phyloP scores from a whole-genome alignment of 768 basidiomycete species.

The Tremella fuciformis region DNA sequence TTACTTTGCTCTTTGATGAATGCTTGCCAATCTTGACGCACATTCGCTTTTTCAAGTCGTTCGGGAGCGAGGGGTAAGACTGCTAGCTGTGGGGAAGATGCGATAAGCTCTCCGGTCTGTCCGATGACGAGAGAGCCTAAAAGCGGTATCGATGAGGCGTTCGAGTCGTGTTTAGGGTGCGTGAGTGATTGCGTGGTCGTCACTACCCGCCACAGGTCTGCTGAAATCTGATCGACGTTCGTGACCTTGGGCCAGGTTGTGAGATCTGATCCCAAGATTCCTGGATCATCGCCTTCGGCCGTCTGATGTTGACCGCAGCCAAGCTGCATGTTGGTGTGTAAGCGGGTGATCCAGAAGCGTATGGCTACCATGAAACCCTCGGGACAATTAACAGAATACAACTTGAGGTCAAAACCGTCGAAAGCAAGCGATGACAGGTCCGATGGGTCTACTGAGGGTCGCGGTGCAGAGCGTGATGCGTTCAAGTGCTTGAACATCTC shows the following conservation, averaged over 20 bases:
- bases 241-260: constrained; percentile 25
- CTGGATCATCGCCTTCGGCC: constrained; percentile 11
- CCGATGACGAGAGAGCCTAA: constrained; percentile 10
- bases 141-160: too few species aligned
- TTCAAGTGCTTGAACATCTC: constrained; percentile 11
- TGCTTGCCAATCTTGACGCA: constrained; percentile 8
- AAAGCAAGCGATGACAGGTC: constrained; percentile 15
- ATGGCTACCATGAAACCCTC: constrained; percentile 20
- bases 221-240: constrained; percentile 8
- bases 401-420: constrained; percentile 14
- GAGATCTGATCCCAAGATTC: constrained; percentile 23
- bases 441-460: not conserved
- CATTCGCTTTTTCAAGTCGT: not conserved
- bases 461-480: constrained; percentile 3
- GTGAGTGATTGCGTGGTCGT: constrained; percentile 15
- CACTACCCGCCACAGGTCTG: constrained; percentile 24
- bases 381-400: constrained; percentile 5
- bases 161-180: too few species aligned
- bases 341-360: constrained; percentile 29
- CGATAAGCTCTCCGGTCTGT: constrained; percentile 30
- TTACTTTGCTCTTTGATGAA: not conserved
- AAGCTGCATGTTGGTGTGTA: constrained; percentile 23
- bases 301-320: constrained; percentile 30
- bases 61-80: constrained; percentile 1
- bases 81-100: constrained; percentile 1